These are phyloP conservation scores for Lepiota venenata DNA, from an alignment of 768 basidiomycete species.

Conservation along the genomic window DNA sequence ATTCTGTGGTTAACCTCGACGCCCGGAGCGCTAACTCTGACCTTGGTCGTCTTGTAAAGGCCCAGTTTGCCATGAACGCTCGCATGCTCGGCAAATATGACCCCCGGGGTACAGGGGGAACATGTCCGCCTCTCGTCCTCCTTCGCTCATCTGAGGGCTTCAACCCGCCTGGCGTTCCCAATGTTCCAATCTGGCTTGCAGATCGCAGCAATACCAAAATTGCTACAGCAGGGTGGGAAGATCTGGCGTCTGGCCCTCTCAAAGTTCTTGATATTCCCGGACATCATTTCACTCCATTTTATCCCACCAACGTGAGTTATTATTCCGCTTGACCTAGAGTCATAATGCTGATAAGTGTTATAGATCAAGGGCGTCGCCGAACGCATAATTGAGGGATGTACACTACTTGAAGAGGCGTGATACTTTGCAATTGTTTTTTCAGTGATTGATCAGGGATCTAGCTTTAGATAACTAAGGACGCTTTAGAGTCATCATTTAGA, in stretches of 20 bases:
- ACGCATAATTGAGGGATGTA: conserved; percentile 23
- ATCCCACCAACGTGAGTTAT: conserved; percentile 40
- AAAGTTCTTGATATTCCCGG: conserved; percentile 58
- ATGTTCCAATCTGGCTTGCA: conserved; percentile 50
- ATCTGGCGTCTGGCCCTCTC: conserved; percentile 31
- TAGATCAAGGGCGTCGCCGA: conserved; percentile 28
- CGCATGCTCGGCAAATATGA: conserved; percentile 44
- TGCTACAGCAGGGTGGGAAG: conserved; percentile 45
- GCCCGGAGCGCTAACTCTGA: conserved; percentile 24
- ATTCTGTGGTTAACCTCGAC: conserved; percentile 36
- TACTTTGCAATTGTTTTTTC: neutral
- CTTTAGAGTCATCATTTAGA: neutral
- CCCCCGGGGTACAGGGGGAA: conserved; percentile 20
- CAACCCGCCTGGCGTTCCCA: conserved; percentile 23
- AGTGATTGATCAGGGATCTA: too few relatives aligned
- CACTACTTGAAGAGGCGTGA: conserved; percentile 3
- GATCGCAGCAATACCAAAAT: conserved; percentile 34
- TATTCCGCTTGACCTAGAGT: neutral
- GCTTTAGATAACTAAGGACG: too few relatives aligned
- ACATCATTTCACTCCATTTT: conserved; percentile 62
- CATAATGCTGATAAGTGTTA: neutral
- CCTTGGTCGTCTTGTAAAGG: conserved; percentile 32
- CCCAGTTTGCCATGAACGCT: conserved; percentile 49
- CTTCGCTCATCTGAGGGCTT: conserved; percentile 53
- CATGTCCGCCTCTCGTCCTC: conserved; percentile 38